These are phyloP conservation scores for Mrakia blollopis DNA, from an alignment of 768 basidiomycete genomes.

Conservation along the genomic window DNA sequence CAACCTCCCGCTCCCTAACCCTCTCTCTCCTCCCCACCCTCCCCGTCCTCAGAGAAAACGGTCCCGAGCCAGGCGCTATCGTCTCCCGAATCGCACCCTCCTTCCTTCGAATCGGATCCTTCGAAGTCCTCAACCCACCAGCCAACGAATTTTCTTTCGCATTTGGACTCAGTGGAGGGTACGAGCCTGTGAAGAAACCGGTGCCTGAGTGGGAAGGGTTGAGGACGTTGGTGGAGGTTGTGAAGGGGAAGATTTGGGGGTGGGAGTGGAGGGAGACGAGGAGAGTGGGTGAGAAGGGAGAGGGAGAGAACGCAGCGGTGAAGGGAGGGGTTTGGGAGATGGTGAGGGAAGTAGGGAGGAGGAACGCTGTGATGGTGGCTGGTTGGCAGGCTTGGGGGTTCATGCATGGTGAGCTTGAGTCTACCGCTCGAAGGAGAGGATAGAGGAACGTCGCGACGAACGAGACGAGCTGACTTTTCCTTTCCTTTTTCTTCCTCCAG, in stretches of 20 bases:
- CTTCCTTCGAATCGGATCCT: slow-evolving; percentile 84
- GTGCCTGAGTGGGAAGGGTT: slow-evolving; percentile 66
- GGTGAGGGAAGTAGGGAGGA: slow-evolving; percentile 68
- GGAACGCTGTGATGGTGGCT: slow-evolving; percentile 90
- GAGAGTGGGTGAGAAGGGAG: no score
- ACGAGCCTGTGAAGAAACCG: slow-evolving; percentile 44
- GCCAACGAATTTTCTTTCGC: slow-evolving; percentile 46
- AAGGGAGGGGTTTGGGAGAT: slow-evolving; percentile 43
- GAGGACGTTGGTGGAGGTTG: slow-evolving; percentile 70
- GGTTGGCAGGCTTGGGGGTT: slow-evolving; percentile 90
- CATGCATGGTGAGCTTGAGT: slow-evolving; percentile 49
- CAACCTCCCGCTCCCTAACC: slow-evolving; percentile 60
- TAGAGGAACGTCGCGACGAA: no score
- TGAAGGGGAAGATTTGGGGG: slow-evolving; percentile 45
- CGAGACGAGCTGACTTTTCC: slow-evolving; percentile 12
- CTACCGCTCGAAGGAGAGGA: neutral
- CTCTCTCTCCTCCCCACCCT: slow-evolving; percentile 61
- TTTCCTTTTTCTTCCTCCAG: slow-evolving; percentile 51
- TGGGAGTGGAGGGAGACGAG: no score
- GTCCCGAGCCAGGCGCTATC: slow-evolving; percentile 63
- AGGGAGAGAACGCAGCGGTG: no score
- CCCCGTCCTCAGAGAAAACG: slow-evolving; percentile 65
- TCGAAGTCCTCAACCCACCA: slow-evolving; percentile 76
- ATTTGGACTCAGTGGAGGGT: slow-evolving; percentile 62
- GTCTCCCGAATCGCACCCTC: slow-evolving; percentile 78